Percentiles rank a stretch among this genome's conserved stretches.
Conservation (phyloP, 2,329 filamentous ascomycete species). For the Sphaceloma murrayae region DNA sequence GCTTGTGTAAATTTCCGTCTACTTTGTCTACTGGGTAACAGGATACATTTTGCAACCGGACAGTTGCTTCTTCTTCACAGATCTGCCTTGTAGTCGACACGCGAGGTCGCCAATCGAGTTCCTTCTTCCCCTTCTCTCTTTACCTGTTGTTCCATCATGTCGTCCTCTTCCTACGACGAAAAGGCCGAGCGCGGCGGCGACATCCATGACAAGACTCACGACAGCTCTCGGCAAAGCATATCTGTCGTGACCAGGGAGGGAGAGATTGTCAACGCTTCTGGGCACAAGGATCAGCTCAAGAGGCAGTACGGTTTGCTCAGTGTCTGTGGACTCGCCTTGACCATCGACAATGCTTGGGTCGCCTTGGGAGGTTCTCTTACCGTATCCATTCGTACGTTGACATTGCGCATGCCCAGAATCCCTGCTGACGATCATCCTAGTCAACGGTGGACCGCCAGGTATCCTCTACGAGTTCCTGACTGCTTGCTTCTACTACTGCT, state of each 20-base stretch:
- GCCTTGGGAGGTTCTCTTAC: constrained; percentile 53
- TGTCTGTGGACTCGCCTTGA: constrained; percentile 45
- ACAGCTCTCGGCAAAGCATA: constrained; percentile 16
- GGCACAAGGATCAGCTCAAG: constrained; percentile 53
- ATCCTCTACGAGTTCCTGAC: constrained; percentile 31
- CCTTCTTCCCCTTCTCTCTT: constrained; percentile 4
- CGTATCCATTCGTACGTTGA: constrained; percentile 39
- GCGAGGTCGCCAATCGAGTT: neutral
- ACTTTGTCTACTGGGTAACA: no score
- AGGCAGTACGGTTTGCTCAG: constrained; percentile 53
- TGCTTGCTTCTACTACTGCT: constrained; percentile 28
- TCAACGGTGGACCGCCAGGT: constrained; percentile 31
- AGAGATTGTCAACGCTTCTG: constrained; percentile 51
- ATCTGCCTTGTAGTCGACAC: neutral
- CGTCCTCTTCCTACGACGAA: constrained; percentile 16
- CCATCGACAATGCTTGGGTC: constrained; percentile 57
- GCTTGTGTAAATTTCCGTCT: neutral
- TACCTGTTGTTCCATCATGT: constrained; percentile 4
- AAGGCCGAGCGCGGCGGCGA: constrained; percentile 9
- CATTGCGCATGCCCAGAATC: neutral
- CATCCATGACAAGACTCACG: constrained; percentile 4
- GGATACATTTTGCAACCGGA: no score
- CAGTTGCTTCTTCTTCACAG: neutral
- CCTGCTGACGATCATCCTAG: constrained; percentile 23
- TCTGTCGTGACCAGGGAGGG: constrained; percentile 29